Conservation (phyloP, 2,329 filamentous ascomycete genomes). For the Phaeosphaeria sp. region DNA sequence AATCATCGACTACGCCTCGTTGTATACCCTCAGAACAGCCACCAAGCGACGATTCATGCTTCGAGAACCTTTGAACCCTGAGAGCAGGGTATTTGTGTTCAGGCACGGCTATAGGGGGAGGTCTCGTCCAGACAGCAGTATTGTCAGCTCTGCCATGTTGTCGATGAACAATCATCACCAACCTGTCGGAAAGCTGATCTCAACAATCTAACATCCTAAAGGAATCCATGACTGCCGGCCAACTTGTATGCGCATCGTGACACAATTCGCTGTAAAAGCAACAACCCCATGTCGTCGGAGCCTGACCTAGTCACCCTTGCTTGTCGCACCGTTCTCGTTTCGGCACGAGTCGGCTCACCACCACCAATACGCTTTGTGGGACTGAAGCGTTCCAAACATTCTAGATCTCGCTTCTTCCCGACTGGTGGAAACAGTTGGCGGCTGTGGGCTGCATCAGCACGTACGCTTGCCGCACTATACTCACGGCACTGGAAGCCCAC, state of each 20-base stretch:
- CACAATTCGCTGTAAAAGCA: neutral
- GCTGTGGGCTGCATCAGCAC: neutral
- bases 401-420: neutral
- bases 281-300: neutral
- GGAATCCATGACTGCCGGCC: neutral
- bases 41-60: neutral
- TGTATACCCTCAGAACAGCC: neutral
- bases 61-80: neutral
- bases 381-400: neutral
- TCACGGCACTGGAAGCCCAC: neutral
- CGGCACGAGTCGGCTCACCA: neutral
- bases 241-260: neutral
- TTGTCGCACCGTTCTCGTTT: neutral
- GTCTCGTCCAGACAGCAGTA: neutral
- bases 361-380: neutral
- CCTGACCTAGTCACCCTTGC: neutral
- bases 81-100: neutral
- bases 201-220: neutral
- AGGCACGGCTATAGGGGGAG: too few species aligned
- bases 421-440: neutral
- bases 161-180: neutral
- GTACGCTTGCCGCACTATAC: neutral
- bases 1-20: neutral
- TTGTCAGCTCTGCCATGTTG: neutral
- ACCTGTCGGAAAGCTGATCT: neutral